Conservation (phyloP, 1,139 yeast species). For the Hemisphaericaspora subhashii region DNA sequence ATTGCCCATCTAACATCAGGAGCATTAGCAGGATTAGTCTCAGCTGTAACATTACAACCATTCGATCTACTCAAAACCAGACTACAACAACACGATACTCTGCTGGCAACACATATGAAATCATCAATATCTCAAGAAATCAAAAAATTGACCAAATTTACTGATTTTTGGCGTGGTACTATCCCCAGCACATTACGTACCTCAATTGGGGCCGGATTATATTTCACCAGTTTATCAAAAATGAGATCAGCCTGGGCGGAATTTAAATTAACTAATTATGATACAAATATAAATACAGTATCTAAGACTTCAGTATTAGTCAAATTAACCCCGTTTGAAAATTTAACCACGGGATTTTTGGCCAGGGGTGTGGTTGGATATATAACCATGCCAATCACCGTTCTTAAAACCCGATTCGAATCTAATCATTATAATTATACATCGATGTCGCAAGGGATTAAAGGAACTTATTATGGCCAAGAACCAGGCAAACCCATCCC, state of each 20-base stretch:
- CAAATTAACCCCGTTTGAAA: conserved; percentile 65
- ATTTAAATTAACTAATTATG: conserved; percentile 17
- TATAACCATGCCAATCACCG: conserved; percentile 95
- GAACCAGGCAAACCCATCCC: conserved; percentile 11
- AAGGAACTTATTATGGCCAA: conserved; percentile 49
- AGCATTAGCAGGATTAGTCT: conserved; percentile 80
- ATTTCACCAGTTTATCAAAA: conserved; percentile 68
- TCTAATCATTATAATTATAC: conserved; percentile 70
- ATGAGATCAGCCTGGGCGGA: conserved; percentile 56
- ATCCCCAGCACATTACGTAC: conserved; percentile 87
- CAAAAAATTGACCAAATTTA: conserved; percentile 43
- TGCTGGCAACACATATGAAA: conserved; percentile 34
- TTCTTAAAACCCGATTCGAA: conserved; percentile 88
- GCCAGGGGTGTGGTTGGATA: conserved; percentile 84
- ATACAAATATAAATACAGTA: conserved; percentile 11
- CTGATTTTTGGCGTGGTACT: conserved; percentile 89
- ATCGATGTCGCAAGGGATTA: conserved; percentile 62
- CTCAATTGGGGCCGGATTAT: conserved; percentile 86
- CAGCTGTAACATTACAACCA: conserved; percentile 84
- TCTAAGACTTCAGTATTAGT: conserved; percentile 53
- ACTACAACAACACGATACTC: conserved; percentile 67
- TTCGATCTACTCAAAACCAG: conserved; percentile 87
- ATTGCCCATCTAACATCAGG: conserved; percentile 72
- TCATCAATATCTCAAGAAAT: conserved; percentile 43
- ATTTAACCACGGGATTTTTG: conserved; percentile 72